phyloP scores from a whole-genome alignment of 352 stramenopile species.

The Globisporangium yorkense region DNA sequence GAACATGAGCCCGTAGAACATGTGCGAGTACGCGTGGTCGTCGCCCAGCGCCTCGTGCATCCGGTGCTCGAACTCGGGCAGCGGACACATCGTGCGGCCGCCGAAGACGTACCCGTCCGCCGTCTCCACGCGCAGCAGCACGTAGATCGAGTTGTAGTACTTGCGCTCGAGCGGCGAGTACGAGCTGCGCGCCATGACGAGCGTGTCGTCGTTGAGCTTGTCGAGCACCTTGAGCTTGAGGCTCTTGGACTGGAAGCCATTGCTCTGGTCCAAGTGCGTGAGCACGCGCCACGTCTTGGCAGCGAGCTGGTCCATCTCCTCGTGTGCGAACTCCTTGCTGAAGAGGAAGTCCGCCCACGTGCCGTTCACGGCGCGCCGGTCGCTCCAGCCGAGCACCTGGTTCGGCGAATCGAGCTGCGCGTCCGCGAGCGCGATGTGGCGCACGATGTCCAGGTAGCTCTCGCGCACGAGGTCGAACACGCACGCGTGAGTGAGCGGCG shows the following conservation, averaged over 20 bases:
- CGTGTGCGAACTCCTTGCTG: conserved; percentile 21
- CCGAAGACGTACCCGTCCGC: conserved; percentile 17
- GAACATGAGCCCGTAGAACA: conserved; percentile 27
- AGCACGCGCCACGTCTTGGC: conserved; percentile 24
- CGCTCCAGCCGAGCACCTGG: conserved; percentile 26
- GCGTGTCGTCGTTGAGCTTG: conserved; percentile 17
- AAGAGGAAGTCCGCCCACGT: conserved; percentile 22
- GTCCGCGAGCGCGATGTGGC: conserved; percentile 13
- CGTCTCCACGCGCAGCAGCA: conserved; percentile 13
- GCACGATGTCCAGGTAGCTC: conserved; percentile 11
- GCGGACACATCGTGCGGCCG: conserved; percentile 19
- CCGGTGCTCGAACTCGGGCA: conserved; percentile 17
- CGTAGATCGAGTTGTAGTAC: conserved; percentile 17
- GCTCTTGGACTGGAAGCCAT: conserved; percentile 23
- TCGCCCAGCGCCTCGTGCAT: conserved; percentile 3
- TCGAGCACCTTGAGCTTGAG: conserved; percentile 36
- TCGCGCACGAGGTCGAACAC: conserved; percentile 6
- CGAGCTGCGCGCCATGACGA: conserved; percentile 19
- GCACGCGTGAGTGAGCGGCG: conserved; percentile 9
- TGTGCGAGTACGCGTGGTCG: conserved; percentile 13
- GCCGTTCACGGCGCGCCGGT: conserved; percentile 13
- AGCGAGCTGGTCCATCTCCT: conserved; percentile 14
- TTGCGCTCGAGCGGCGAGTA: conserved; percentile 13
- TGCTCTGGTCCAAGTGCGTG: conserved; percentile 14
- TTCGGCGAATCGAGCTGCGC: conserved; percentile 15